Conservation (phyloP, 2,329 filamentous ascomycete species). For the Helotiales sp. region DNA sequence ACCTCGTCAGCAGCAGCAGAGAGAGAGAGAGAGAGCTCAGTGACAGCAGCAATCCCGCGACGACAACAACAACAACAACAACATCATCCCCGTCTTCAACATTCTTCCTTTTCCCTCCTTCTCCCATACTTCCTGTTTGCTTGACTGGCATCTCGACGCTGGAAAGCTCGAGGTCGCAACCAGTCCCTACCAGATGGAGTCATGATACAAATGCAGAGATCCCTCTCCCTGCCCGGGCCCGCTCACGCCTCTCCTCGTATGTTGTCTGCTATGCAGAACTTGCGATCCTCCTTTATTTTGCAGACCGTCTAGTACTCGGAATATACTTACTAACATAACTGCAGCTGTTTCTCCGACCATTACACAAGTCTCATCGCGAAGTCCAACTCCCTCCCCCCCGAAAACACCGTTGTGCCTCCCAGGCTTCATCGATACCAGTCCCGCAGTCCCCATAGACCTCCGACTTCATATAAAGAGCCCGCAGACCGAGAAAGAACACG, state of each 20-base stretch:
- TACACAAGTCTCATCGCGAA: constrained; percentile 56
- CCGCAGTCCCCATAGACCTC: constrained; percentile 58
- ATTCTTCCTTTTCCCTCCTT: not conserved
- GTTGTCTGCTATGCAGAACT: constrained; percentile 27
- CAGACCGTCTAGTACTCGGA: not conserved
- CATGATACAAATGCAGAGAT: constrained; percentile 46
- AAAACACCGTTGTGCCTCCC: constrained; percentile 54
- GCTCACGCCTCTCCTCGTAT: constrained; percentile 44
- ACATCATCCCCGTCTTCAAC: not conserved
- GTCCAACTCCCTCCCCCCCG: constrained; percentile 61
- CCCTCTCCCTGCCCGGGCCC: constrained; percentile 44
- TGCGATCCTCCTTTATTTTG: not conserved
- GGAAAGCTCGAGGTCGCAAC: constrained; percentile 37
- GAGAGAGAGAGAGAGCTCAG: constrained; percentile 1
- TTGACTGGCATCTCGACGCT: constrained; percentile 37
- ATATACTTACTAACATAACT: constrained; percentile 24
- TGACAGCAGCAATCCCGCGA: not conserved
- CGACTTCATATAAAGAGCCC: constrained; percentile 51
- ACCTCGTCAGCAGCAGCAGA: too few species aligned
- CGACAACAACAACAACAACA: not conserved
- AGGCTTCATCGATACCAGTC: constrained; percentile 58
- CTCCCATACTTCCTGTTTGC: not conserved
- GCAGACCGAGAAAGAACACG: constrained; percentile 52
- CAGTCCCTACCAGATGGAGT: constrained; percentile 40
- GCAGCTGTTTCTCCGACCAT: constrained; percentile 58